These are phyloP conservation scores for Cytospora piceae DNA, from an alignment of 2,329 filamentous ascomycete species.

Conservation along the genomic window DNA sequence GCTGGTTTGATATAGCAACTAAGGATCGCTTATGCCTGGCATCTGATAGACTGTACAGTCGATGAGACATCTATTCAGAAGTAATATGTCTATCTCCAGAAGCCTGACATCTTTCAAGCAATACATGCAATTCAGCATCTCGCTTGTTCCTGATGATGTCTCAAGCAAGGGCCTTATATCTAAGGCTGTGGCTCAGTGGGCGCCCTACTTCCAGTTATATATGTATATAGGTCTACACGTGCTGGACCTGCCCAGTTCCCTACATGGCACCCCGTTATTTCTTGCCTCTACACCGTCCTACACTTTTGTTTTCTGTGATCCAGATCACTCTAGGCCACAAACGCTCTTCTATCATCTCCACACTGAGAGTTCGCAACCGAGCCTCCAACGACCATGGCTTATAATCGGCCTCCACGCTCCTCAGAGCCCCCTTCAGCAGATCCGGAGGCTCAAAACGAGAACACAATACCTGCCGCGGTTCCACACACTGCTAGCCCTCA, in stretches of 20 bases:
- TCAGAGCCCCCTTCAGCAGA: not conserved
- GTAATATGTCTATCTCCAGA: not conserved
- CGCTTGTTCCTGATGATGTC: not conserved
- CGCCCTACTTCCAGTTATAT: not conserved
- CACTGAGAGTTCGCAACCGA: not conserved
- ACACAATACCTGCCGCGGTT: not conserved
- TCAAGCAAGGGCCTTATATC: not conserved
- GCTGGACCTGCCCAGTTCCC: not conserved
- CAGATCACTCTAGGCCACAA: not conserved
- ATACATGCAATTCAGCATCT: not conserved
- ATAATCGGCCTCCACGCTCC: not conserved
- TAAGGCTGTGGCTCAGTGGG: slow-evolving; percentile 2
- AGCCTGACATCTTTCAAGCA: not conserved
- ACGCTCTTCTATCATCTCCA: not conserved
- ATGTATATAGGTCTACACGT: not conserved
- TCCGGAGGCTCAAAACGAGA: not conserved
- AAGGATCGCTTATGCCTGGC: not conserved
- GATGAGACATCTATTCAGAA: not conserved
- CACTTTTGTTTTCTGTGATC: not conserved
- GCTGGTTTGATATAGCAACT: not conserved
- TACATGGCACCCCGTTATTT: not conserved
- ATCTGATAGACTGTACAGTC: not conserved
- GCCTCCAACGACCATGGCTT: not conserved
- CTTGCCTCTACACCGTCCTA: not conserved
- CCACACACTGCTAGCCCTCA: not conserved